Conservation (phyloP, 1,139 yeast species). For the Meyerozyma carpophila region DNA sequence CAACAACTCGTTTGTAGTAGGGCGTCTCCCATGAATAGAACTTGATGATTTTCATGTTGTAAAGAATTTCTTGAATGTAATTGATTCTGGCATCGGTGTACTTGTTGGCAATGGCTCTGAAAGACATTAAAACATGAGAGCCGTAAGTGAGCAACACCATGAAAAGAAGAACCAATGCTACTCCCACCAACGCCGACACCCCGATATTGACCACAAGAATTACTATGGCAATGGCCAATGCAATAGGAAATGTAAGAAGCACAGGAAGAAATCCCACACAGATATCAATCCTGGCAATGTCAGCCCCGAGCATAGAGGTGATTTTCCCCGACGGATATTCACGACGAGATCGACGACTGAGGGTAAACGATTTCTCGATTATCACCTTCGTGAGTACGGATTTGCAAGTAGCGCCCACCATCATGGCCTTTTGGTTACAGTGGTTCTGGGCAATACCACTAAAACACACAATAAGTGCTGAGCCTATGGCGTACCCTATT, state of each 20-base stretch:
- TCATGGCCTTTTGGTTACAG: slow-evolving; percentile 19
- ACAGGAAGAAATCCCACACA: slow-evolving; percentile 31
- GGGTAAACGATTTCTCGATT: slow-evolving; percentile 57
- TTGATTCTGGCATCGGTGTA: slow-evolving; percentile 31
- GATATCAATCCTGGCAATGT: slow-evolving; percentile 31
- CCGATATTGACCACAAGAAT: slow-evolving; percentile 35
- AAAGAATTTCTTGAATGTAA: slow-evolving; percentile 30
- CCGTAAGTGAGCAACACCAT: slow-evolving; percentile 18
- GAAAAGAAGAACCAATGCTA: slow-evolving; percentile 24
- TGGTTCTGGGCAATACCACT: slow-evolving; percentile 8
- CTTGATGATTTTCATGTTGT: slow-evolving; percentile 17
- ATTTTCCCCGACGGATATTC: slow-evolving; percentile 61
- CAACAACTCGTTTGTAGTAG: slow-evolving; percentile 6
- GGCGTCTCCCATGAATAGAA: slow-evolving; percentile 12
- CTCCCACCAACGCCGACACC: slow-evolving; percentile 29
- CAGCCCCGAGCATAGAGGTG: slow-evolving; percentile 46
- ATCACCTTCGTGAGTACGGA: slow-evolving; percentile 63
- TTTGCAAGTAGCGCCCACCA: slow-evolving; percentile 62
- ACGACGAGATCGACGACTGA: slow-evolving; percentile 56
- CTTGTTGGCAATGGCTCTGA: slow-evolving; percentile 22
- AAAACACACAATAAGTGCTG: slow-evolving; percentile 6
- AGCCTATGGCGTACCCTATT: slow-evolving; percentile 7
- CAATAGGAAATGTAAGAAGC: slow-evolving; percentile 22
- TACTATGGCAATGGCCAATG: slow-evolving; percentile 45
- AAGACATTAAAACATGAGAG: slow-evolving; percentile 21